phyloP scores from a whole-genome alignment of 2,329 filamentous ascomycete genomes.

The Ceratocystis lukuohia region DNA sequence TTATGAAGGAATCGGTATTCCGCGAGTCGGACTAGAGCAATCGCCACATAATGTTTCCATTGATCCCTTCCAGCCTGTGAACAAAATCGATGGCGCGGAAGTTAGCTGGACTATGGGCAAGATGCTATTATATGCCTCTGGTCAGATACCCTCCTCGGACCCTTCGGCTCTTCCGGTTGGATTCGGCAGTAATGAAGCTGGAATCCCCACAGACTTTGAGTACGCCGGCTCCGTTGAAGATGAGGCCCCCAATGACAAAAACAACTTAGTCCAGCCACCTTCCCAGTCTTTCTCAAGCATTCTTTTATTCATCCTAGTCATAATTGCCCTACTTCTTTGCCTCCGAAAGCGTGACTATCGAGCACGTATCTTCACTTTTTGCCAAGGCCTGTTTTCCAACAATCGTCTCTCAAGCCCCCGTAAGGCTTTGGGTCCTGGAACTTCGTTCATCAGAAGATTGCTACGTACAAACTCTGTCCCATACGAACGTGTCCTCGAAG shows the following conservation, averaged over 20 bases:
- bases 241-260: slow-evolving; percentile 35
- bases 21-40: slow-evolving; percentile 63
- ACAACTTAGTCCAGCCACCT: slow-evolving; percentile 53
- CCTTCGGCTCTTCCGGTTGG: slow-evolving; percentile 56
- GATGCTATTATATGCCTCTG: slow-evolving; percentile 88
- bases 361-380: slow-evolving; percentile 24
- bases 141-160: slow-evolving; percentile 58
- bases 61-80: slow-evolving; percentile 73
- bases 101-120: slow-evolving; percentile 96
- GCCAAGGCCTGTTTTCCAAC: slow-evolving; percentile 27
- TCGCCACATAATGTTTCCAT: slow-evolving; percentile 56
- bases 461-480: slow-evolving; percentile 44
- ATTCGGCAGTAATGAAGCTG: slow-evolving; percentile 69
- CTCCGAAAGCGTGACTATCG: slow-evolving; percentile 70
- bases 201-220: slow-evolving; percentile 66
- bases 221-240: slow-evolving; percentile 43
- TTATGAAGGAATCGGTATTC: slow-evolving; percentile 90
- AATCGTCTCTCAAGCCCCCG: slow-evolving; percentile 34
- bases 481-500: slow-evolving; percentile 79
- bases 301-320: slow-evolving; percentile 60
- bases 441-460: slow-evolving; percentile 46
- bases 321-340: slow-evolving; percentile 56
- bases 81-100: slow-evolving; percentile 83
- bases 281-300: slow-evolving; percentile 61
- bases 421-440: not conserved